Evolutionary conservation across 306 rosid genomes (phyloP), one percentile per base, ranked within the genome.

Genomic region (Pachyrhizus erosus): DNA sequence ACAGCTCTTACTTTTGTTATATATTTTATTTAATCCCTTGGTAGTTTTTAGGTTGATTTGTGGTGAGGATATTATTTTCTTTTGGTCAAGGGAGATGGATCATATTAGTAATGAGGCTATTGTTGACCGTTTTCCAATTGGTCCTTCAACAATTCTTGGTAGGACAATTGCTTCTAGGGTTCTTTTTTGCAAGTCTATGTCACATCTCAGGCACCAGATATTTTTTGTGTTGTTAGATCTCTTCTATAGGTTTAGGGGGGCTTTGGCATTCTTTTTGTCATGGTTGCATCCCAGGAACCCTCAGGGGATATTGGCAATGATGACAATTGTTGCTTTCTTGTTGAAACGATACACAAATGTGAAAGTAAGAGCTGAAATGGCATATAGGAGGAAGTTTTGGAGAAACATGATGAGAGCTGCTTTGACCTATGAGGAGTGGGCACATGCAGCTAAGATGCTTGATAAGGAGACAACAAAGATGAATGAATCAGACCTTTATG

Each of bases 361-460:
- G 2, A 96, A 93, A 82, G 75, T 43, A 42, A 89, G 83, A 78
- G 98, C 99, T 3, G 96, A 96, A 82, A 89, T 93, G 98, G 98
- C 94, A 3, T 96, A 93, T 51, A 88, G 98, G 84, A 91, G 99
- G 80, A 93, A 93, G 26, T 93, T 96, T 74, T 96, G 99, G 99
- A 89, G 93, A 83, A 96, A 96, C 40, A 87, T 96, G 98, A 96
- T 96, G 98, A 90, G 93, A 84, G 20, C 91, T 76, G 99, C 99
- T 5, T 86, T 93, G 91, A 89, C 93, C 27, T 93, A 96, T 57
- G 99, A 96, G 89, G 99, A 96, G 82, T 96, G 99, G 99, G 96
- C 97, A 84, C 96, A 96, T 89, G 99, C 93, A 69, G 99, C 99
- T 75, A 96, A 89, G 89, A 96, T 96, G 99, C 96, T 96, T 84